These are phyloP conservation scores for Rubia yunnanensis DNA, from an alignment of 257 asterid species.

Conservation along the genomic window DNA sequence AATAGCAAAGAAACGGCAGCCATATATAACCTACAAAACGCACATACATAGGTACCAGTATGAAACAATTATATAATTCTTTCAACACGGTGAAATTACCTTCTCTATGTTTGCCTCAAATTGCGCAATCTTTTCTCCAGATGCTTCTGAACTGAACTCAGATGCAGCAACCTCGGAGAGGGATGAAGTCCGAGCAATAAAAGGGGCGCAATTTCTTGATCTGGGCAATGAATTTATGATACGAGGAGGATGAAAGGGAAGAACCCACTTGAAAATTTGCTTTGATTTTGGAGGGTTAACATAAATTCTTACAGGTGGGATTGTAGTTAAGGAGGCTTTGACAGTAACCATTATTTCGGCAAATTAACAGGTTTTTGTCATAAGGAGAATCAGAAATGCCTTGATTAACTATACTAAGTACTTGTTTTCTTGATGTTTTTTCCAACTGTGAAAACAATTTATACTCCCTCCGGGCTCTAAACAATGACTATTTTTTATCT, in stretches of 20 bases:
- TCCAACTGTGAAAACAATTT: no score
- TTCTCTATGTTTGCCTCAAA: slow-evolving; percentile 53
- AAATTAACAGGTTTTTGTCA: background rate
- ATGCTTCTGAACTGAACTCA: slow-evolving; percentile 24
- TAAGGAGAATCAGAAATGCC: background rate
- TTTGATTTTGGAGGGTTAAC: slow-evolving; percentile 13
- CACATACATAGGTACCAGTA: background rate
- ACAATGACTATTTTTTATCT: no score
- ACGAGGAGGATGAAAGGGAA: slow-evolving; percentile 12
- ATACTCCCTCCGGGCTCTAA: no score
- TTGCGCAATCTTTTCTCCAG: slow-evolving; percentile 22
- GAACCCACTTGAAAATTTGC: slow-evolving; percentile 28
- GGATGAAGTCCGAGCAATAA: slow-evolving; percentile 14
- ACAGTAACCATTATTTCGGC: slow-evolving; percentile 28
- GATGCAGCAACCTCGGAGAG: slow-evolving; percentile 31
- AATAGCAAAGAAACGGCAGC: slow-evolving; percentile 79
- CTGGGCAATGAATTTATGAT: slow-evolving; percentile 10
- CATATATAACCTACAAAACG: slow-evolving; percentile 52
- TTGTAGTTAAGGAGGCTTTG: slow-evolving; percentile 25
- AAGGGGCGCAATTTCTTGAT: slow-evolving; percentile 3
- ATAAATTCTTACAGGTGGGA: slow-evolving; percentile 22
- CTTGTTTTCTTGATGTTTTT: no score
- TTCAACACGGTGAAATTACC: slow-evolving; percentile 20
- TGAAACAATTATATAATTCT: slow-evolving; percentile 40
- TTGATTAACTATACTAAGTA: background rate